Percentiles rank a stretch among this genome's conserved stretches.
Evolutionary conservation across 2,329 filamentous ascomycete species (phyloP).

Genomic region (Alternaria triticimaculans): DNA sequence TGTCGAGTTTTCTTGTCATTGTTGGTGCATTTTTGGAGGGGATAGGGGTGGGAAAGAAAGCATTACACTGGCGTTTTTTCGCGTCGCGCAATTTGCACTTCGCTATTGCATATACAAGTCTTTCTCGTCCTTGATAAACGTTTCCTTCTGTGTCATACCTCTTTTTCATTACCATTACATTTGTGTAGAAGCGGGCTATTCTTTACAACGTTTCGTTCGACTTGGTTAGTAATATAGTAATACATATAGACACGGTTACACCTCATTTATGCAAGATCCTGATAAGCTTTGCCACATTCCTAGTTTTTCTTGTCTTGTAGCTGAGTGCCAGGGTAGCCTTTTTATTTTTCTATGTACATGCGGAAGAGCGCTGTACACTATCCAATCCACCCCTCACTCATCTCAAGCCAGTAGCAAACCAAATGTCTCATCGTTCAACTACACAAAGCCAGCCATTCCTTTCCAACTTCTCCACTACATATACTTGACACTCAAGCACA

Average conservation of each 20-base stretch:
- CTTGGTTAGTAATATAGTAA: neutral
- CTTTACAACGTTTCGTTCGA: neutral
- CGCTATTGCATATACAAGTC: neutral
- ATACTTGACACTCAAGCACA: neutral
- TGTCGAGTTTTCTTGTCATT: neutral
- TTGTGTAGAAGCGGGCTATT: neutral
- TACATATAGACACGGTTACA: neutral
- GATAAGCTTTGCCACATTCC: no score
- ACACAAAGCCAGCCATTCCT: rapidly evolving
- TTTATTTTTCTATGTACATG: neutral
- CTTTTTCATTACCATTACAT: neutral
- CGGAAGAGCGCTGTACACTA: neutral
- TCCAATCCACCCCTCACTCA: neutral
- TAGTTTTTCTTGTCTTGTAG: no score
- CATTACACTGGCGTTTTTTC: neutral
- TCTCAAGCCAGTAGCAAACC: neutral
- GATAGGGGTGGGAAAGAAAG: neutral
- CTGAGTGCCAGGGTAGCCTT: neutral
- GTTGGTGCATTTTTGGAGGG: neutral
- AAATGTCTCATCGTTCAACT: neutral
- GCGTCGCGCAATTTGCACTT: neutral
- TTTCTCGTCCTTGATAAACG: neutral
- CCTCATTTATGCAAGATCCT: neutral
- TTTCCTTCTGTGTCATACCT: neutral
- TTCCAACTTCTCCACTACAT: neutral